A percentile compares a stretch with the other conserved stretches of the same genome.
Conservation (phyloP, 169 alveolate genomes). For the Theileria orientalis region DNA sequence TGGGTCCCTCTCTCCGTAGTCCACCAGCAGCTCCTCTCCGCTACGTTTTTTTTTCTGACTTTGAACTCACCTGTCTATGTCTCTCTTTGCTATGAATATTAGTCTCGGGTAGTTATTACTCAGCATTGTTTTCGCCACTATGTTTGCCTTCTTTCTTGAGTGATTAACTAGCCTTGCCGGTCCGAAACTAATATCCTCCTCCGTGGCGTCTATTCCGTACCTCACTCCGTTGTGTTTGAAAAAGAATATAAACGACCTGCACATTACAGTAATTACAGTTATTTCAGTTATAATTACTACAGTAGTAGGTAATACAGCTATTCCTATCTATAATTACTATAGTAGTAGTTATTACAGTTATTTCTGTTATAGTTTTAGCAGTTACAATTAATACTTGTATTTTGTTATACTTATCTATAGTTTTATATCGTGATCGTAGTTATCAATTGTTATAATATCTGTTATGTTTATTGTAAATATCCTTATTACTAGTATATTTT, state of each 20-base stretch:
- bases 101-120: constrained; percentile 71
- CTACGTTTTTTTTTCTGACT: constrained; percentile 14
- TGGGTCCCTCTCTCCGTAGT: constrained; percentile 85
- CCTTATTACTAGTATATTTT: too few relatives aligned
- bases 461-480: too few relatives aligned
- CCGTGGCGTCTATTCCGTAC: constrained; percentile 87
- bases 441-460: too few relatives aligned
- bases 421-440: too few relatives aligned
- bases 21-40: constrained; percentile 86
- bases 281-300: too few relatives aligned
- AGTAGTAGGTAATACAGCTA: too few relatives aligned
- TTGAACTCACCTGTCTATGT: constrained; percentile 62
- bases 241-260: constrained; percentile 83
- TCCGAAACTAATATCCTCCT: constrained; percentile 78
- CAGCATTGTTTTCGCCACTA: constrained; percentile 73
- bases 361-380: too few relatives aligned
- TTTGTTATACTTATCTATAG: too few relatives aligned
- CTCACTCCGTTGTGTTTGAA: constrained; percentile 75
- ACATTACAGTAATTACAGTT: too few relatives aligned
- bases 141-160: constrained; percentile 81
- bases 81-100: constrained; percentile 77
- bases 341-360: too few relatives aligned
- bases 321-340: too few relatives aligned
- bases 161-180: constrained; percentile 87
- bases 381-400: too few relatives aligned